Conservation (phyloP, 345 rosid genomes). For the Trapa bicornis region DNA sequence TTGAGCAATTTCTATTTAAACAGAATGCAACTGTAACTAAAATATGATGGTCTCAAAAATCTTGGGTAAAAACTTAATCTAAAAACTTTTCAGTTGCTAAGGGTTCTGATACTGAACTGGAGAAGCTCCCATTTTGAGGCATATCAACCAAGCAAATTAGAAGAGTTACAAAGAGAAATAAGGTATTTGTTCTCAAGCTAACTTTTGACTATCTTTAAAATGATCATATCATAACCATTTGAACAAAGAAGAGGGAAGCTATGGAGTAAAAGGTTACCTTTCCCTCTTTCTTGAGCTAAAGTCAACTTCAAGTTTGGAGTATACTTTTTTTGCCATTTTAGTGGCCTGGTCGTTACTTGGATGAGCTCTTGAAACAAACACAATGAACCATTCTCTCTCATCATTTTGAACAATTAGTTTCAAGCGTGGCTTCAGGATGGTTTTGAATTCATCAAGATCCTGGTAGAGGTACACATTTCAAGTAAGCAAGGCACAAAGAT, state of each 20-base stretch:
- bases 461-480: constrained; percentile 12
- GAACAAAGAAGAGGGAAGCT: not conserved
- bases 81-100: not conserved
- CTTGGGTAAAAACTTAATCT: not conserved
- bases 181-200: not conserved
- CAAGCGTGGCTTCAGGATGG: constrained; percentile 86
- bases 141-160: not conserved
- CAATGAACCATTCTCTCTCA: constrained; percentile 93
- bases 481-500: not conserved
- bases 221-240: not conserved
- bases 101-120: not conserved
- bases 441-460: constrained; percentile 97
- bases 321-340: constrained; percentile 79
- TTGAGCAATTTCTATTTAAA: not conserved
- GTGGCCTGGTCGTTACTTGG: constrained; percentile 80
- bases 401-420: constrained; percentile 85
- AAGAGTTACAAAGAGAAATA: not conserved
- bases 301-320: constrained; percentile 85
- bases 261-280: constrained; percentile 29
- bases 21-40: not conserved
- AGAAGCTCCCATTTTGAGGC: not conserved
- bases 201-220: not conserved
- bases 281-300: constrained; percentile 94
- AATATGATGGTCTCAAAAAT: not conserved
- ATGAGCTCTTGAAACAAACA: constrained; percentile 85